A percentile compares a stretch with the other conserved stretches of the same genome.
Conservation (phyloP, 2,329 filamentous ascomycete species). For the Delphinella strobiligena region DNA sequence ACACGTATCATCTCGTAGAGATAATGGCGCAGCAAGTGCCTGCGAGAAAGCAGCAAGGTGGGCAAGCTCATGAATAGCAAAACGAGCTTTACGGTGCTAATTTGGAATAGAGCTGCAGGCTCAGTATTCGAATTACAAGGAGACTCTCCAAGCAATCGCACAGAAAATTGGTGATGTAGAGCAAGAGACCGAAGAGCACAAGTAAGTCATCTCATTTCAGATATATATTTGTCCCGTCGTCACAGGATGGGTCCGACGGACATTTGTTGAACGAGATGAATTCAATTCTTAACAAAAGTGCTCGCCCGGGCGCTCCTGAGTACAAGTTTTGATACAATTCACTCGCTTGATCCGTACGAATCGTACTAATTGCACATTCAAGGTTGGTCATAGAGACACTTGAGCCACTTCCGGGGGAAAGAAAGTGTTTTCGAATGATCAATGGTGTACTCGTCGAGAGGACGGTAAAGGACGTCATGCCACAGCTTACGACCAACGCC, state of each 20-base stretch:
- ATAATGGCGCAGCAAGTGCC: slow-evolving; percentile 41
- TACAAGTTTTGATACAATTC: too few species aligned
- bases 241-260: too few species aligned
- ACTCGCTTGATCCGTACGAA: not conserved
- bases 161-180: slow-evolving; percentile 97
- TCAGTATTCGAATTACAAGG: slow-evolving; percentile 67
- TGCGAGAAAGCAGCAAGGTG: slow-evolving; percentile 66
- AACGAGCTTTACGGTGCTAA: slow-evolving; percentile 1
- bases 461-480: slow-evolving; percentile 84
- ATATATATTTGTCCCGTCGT: too few species aligned
- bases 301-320: too few species aligned
- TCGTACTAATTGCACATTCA: not conserved
- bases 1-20: too few species aligned
- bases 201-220: slow-evolving; percentile 50
- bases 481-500: slow-evolving; percentile 82
- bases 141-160: slow-evolving; percentile 76
- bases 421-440: slow-evolving; percentile 98
- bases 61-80: slow-evolving; percentile 1
- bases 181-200: slow-evolving; percentile 95
- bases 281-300: too few species aligned
- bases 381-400: slow-evolving; percentile 93
- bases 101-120: slow-evolving; percentile 53
- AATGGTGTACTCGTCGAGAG: slow-evolving; percentile 93
- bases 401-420: slow-evolving; percentile 65
- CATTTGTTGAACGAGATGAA: too few species aligned